Evolutionary conservation across 176 grass and related monocot genomes (phyloP).

Genomic region (Eragrostis nindensis): DNA sequence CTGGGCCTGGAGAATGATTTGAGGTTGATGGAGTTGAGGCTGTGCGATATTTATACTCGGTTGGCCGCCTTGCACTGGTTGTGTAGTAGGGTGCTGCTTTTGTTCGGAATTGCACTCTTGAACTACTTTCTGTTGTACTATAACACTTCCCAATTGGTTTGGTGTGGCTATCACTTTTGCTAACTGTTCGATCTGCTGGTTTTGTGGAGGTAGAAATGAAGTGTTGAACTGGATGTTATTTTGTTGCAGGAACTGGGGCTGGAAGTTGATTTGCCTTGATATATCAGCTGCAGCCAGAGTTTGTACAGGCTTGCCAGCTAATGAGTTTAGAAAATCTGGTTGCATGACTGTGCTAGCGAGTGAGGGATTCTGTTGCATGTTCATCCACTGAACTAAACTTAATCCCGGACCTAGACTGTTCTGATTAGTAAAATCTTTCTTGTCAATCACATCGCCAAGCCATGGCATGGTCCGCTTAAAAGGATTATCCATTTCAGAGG

Average conservation of each 20-base stretch:
- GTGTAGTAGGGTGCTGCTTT: conserved; percentile 44
- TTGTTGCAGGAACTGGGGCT: conserved; percentile 65
- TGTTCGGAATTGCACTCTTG: conserved; percentile 49
- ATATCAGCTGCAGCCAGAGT: conserved; percentile 60
- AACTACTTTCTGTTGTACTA: conserved; percentile 48
- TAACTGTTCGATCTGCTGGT: conserved; percentile 56
- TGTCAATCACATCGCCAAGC: conserved; percentile 66
- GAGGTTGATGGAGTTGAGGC: conserved; percentile 58
- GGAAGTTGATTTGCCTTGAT: conserved; percentile 66
- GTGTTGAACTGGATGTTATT: conserved; percentile 69
- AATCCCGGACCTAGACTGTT: conserved; percentile 61
- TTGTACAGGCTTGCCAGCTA: conserved; percentile 58
- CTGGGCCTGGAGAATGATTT: conserved; percentile 47
- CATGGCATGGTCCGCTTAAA: conserved; percentile 69
- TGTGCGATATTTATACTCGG: conserved; percentile 42
- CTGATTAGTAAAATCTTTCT: conserved; percentile 66
- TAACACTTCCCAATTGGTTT: conserved; percentile 48
- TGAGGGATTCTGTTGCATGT: conserved; percentile 60
- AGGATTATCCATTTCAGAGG: conserved; percentile 59
- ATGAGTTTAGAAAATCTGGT: conserved; percentile 58
- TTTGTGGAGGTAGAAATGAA: conserved; percentile 55
- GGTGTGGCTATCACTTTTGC: conserved; percentile 46
- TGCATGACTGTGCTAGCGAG: conserved; percentile 52
- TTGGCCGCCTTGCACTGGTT: conserved; percentile 48
- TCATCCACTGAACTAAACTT: conserved; percentile 80